Percentiles rank a stretch among this genome's conserved stretches.
Evolutionary conservation across 2,329 filamentous ascomycete genomes (phyloP).

Genomic region (Graphilbum fragrans): DNA sequence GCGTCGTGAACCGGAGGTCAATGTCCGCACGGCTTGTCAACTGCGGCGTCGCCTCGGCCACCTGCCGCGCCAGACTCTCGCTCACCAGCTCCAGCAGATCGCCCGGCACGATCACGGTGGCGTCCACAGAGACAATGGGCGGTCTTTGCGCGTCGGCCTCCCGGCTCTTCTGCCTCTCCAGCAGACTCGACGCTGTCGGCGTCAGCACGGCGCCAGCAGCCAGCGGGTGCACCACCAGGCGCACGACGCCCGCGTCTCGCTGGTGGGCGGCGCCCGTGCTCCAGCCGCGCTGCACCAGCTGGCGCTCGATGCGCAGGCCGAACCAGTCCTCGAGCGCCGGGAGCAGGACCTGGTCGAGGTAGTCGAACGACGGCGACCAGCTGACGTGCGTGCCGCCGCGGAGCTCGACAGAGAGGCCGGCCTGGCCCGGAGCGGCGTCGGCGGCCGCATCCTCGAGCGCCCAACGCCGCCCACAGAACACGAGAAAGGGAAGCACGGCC

Average conservation of each 20-base stretch:
- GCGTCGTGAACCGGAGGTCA: slow-evolving; percentile 27
- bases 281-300: slow-evolving; percentile 38
- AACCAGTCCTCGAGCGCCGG: slow-evolving; percentile 40
- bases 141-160: slow-evolving; percentile 5
- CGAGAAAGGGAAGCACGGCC: slow-evolving; percentile 44
- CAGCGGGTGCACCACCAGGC: slow-evolving; percentile 31
- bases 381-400: slow-evolving; percentile 47
- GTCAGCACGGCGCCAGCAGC: slow-evolving; percentile 2
- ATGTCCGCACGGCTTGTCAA: neutral
- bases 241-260: slow-evolving; percentile 29
- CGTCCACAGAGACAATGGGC: slow-evolving; percentile 32
- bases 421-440: neutral
- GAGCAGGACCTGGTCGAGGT: slow-evolving; percentile 48
- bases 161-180: too few relatives aligned
- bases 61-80: slow-evolving; percentile 23
- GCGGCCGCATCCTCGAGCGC: too few relatives aligned
- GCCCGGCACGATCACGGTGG: slow-evolving; percentile 36
- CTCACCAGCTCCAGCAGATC: slow-evolving; percentile 29
- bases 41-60: neutral
- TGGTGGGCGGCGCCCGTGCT: slow-evolving; percentile 22
- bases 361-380: slow-evolving; percentile 48
- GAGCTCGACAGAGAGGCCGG: slow-evolving; percentile 33
- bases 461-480: too few relatives aligned
- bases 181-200: neutral
- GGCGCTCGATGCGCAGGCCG: slow-evolving; percentile 31